Conservation (phyloP, 1,284 basidiomycete genomes). For the Tetrapyrgos nigripes region DNA sequence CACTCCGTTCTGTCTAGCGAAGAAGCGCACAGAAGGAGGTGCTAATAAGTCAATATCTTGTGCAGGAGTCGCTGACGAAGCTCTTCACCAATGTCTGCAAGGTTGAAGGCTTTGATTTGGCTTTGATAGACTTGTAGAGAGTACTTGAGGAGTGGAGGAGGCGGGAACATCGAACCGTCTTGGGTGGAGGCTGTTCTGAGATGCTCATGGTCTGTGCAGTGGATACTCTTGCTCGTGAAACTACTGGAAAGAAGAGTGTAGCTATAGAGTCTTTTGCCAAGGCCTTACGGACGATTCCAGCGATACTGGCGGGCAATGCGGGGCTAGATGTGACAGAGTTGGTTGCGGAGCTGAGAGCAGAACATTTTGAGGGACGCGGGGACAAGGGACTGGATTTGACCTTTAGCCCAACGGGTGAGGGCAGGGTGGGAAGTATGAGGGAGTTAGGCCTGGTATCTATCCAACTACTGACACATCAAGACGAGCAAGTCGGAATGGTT, state of each 20-base stretch:
- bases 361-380: constrained; percentile 84
- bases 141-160: no score
- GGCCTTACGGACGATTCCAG: constrained; percentile 94
- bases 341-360: constrained; percentile 85
- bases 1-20: constrained; percentile 72
- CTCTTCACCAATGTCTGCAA: constrained; percentile 98
- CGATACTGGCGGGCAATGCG: constrained; percentile 97
- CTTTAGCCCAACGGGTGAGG: no score
- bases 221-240: constrained; percentile 86
- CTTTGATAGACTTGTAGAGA: no score
- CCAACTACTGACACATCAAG: no score
- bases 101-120: constrained; percentile 80
- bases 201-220: constrained; percentile 98
- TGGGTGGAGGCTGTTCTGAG: constrained; percentile 97
- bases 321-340: constrained; percentile 97
- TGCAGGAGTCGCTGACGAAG: no score
- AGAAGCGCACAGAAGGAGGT: constrained; percentile 80
- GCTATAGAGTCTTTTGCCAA: constrained; percentile 92
- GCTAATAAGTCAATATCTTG: constrained; percentile 89
- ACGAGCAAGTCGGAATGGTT: no score
- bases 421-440: no score
- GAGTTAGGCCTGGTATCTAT: no score
- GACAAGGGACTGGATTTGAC: not conserved
- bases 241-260: constrained; percentile 95
- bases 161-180: constrained; percentile 92